phyloP scores from a whole-genome alignment of 805 yeast species.

The Yarrowia sp. region DNA sequence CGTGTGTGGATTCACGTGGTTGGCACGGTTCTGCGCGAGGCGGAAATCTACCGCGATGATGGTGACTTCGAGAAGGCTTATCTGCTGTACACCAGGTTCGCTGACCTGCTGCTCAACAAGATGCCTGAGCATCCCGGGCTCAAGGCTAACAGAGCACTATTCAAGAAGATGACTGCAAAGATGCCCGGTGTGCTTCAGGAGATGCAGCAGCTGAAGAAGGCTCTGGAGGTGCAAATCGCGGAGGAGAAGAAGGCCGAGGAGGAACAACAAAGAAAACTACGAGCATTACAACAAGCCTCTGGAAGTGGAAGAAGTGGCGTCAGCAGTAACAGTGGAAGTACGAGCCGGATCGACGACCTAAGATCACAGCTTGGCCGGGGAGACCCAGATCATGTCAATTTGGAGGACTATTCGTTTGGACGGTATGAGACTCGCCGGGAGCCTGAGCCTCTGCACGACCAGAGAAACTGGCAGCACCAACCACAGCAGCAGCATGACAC shows the following conservation, averaged over 20 bases:
- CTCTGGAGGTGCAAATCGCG: not conserved
- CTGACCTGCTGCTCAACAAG: conserved; percentile 52
- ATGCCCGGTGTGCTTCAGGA: conserved; percentile 33
- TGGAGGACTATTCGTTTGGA: conserved; percentile 4
- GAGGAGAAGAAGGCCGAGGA: conserved; percentile 2
- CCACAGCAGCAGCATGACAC: not conserved
- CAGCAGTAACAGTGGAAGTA: not conserved
- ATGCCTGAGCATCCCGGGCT: conserved; percentile 45
- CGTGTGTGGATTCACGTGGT: conserved; percentile 56
- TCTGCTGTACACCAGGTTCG: conserved; percentile 54
- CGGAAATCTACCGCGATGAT: conserved; percentile 45
- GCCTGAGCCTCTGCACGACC: not conserved
- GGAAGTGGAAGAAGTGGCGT: not conserved
- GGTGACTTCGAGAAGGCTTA: conserved; percentile 50
- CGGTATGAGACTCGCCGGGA: not conserved
- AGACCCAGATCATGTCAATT: not conserved
- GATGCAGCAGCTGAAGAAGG: conserved; percentile 32
- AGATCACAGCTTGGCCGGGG: not conserved
- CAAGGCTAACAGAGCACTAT: conserved; percentile 25
- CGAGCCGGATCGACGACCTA: not conserved
- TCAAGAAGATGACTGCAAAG: conserved; percentile 31
- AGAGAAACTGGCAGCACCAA: not conserved
- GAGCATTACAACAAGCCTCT: not conserved
- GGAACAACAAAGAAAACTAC: not conserved
- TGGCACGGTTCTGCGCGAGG: conserved; percentile 43